A percentile compares a stretch with the other conserved stretches of the same genome.
These are phyloP conservation scores for Ganoderma lucidum DNA, from an alignment of 1,284 basidiomycete species.

Conservation along the genomic window DNA sequence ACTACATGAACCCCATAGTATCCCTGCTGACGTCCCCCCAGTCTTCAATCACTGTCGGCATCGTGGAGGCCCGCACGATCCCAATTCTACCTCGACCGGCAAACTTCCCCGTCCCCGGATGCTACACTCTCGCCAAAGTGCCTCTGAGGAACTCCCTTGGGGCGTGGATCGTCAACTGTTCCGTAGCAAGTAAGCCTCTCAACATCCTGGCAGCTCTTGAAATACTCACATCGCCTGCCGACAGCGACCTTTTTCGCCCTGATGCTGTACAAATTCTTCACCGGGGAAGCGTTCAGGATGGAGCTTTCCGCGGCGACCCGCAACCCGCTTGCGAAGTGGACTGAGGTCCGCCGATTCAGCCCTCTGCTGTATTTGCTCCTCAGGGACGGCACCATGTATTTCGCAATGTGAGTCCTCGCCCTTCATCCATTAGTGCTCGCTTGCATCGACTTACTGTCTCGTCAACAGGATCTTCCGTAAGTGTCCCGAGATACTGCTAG, in stretches of 20 bases:
- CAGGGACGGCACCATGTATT: conserved; percentile 15
- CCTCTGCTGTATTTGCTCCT: conserved; percentile 18
- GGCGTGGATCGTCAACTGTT: conserved; percentile 18
- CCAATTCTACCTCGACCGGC: conserved; percentile 12
- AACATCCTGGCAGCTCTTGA: not conserved
- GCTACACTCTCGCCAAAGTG: conserved; percentile 15
- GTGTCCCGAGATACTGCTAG: not conserved
- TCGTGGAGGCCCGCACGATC: conserved; percentile 13
- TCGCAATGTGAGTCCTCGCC: conserved; percentile 8
- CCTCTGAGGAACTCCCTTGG: conserved; percentile 12
- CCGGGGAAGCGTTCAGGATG: conserved; percentile 14
- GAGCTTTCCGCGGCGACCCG: conserved; percentile 7
- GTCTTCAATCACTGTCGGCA: conserved; percentile 12
- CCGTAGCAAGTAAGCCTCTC: conserved; percentile 13
- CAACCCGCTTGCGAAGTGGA: conserved; percentile 15
- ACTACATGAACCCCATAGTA: not conserved
- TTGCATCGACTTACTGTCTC: not conserved
- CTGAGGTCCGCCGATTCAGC: conserved; percentile 15
- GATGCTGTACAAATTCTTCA: conserved; percentile 19
- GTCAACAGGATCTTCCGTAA: conserved; percentile 15
- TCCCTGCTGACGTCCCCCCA: not conserved
- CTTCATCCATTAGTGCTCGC: not conserved
- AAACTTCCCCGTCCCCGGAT: conserved; percentile 16
- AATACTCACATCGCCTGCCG: not conserved
- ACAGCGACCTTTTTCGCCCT: conserved; percentile 9